Evolutionary conservation across 164 flowering plant species (phyloP).

Genomic region (Buxus sempervirens): DNA sequence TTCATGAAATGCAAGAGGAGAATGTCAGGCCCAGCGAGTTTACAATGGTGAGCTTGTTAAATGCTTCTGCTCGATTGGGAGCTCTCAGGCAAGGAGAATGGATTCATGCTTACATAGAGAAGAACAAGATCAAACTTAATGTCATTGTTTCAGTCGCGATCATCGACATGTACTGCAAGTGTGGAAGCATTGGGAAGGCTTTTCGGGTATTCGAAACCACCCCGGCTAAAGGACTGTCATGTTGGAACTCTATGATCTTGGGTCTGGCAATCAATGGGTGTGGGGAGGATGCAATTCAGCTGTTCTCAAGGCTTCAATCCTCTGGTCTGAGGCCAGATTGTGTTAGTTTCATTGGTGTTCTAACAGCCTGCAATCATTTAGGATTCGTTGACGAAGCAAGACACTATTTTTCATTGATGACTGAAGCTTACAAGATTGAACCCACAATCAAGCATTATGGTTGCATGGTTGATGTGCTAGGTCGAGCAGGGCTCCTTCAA

Average conservation of each 20-base stretch:
- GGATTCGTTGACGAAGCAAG: constrained; percentile 52
- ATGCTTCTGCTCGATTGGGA: constrained; percentile 59
- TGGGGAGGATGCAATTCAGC: constrained; percentile 44
- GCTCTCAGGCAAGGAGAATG: constrained; percentile 69
- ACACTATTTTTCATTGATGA: constrained; percentile 49
- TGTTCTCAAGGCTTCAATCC: constrained; percentile 48
- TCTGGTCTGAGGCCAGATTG: constrained; percentile 44
- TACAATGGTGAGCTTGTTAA: constrained; percentile 70
- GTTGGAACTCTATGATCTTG: constrained; percentile 75
- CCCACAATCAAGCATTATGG: constrained; percentile 66
- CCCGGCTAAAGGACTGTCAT: constrained; percentile 43
- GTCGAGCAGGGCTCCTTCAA: constrained; percentile 53
- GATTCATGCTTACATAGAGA: constrained; percentile 57
- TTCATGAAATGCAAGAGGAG: constrained; percentile 48
- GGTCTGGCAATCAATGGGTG: constrained; percentile 71
- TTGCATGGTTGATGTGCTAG: constrained; percentile 63
- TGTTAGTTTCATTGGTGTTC: constrained; percentile 59
- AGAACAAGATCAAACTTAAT: constrained; percentile 42
- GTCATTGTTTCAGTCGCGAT: constrained; percentile 50
- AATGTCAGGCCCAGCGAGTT: constrained; percentile 46
- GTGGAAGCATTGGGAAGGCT: constrained; percentile 56
- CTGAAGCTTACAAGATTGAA: constrained; percentile 34
- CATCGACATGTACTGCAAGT: constrained; percentile 79
- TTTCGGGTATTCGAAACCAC: constrained; percentile 33
- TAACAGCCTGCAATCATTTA: constrained; percentile 68